Conservation (phyloP, 305 asterid species). For the Fraxinus nigra region DNA sequence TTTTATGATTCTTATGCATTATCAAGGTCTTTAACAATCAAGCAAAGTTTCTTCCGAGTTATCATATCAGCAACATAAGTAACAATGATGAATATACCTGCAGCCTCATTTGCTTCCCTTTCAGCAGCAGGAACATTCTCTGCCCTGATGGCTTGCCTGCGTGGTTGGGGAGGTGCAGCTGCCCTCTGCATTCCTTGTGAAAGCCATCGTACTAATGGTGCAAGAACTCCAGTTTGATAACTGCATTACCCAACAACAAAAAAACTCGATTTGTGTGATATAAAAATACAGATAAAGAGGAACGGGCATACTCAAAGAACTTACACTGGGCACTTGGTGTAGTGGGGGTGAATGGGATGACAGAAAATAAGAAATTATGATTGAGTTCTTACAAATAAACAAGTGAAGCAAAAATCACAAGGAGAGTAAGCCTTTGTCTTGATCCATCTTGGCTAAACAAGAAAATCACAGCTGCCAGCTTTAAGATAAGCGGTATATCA, state of each 20-base stretch:
- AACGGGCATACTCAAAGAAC: constrained; percentile 3
- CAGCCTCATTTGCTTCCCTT: constrained; percentile 55
- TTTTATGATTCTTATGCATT: constrained; percentile 14
- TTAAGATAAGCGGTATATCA: constrained; percentile 74
- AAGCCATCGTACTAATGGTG: constrained; percentile 87
- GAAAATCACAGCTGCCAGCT: constrained; percentile 88
- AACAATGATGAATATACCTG: constrained; percentile 38
- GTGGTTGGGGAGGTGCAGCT: constrained; percentile 78
- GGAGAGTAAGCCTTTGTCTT: constrained; percentile 73
- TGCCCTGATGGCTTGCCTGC: constrained; percentile 62
- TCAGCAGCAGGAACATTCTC: constrained; percentile 60
- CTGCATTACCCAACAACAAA: constrained; percentile 38
- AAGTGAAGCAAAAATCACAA: constrained; percentile 69
- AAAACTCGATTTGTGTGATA: neutral
- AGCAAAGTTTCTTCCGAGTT: constrained; percentile 5
- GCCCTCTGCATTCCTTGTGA: constrained; percentile 94
- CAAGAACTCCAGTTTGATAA: constrained; percentile 94
- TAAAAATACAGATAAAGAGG: neutral
- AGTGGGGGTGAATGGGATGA: neutral
- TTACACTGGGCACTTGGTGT: neutral
- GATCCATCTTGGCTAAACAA: constrained; percentile 97
- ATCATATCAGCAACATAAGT: neutral
- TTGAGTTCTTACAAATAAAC: constrained; percentile 70
- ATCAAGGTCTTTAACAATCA: neutral
- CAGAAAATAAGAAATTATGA: constrained; percentile 8